These are phyloP conservation scores for Fusarium brachygibbosum DNA, from an alignment of 2,329 filamentous ascomycete species.

Conservation along the genomic window DNA sequence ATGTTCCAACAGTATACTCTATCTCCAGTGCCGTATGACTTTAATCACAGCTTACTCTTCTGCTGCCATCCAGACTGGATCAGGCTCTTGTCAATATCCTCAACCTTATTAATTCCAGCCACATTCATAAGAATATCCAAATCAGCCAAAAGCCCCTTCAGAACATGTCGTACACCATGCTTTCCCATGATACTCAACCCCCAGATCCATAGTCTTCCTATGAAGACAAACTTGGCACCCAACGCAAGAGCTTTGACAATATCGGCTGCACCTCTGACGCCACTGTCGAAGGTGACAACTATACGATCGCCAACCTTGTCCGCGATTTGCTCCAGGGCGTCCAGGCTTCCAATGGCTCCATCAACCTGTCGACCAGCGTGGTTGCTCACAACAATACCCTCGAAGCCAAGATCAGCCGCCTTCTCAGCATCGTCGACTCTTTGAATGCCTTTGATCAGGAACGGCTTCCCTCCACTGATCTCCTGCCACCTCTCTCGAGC, in stretches of 20 bases:
- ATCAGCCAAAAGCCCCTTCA: constrained; percentile 15
- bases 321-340: constrained; percentile 11
- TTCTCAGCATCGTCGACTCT: constrained; percentile 13
- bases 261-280: constrained; percentile 27
- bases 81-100: constrained; percentile 9
- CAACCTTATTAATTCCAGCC: constrained; percentile 2
- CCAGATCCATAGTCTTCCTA: constrained; percentile 27
- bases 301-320: constrained; percentile 22
- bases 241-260: constrained; percentile 30
- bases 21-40: too few species aligned
- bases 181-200: constrained; percentile 28
- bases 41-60: not conserved
- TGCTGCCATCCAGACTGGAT: not conserved
- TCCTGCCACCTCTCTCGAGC: constrained; percentile 21
- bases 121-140: constrained; percentile 21
- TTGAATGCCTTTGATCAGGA: constrained; percentile 30
- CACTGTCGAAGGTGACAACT: constrained; percentile 25
- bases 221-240: constrained; percentile 29
- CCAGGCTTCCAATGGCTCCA: constrained; percentile 12
- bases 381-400: constrained; percentile 12
- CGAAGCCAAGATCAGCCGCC: constrained; percentile 17
- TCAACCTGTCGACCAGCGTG: constrained; percentile 15
- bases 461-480: constrained; percentile 19
- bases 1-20: not conserved
- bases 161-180: constrained; percentile 22